Evolutionary conservation across 192 early-diverging fungal species (phyloP), one percentile per base, ranked within the genome.

Genomic region (Geranomyces variabilis): DNA sequence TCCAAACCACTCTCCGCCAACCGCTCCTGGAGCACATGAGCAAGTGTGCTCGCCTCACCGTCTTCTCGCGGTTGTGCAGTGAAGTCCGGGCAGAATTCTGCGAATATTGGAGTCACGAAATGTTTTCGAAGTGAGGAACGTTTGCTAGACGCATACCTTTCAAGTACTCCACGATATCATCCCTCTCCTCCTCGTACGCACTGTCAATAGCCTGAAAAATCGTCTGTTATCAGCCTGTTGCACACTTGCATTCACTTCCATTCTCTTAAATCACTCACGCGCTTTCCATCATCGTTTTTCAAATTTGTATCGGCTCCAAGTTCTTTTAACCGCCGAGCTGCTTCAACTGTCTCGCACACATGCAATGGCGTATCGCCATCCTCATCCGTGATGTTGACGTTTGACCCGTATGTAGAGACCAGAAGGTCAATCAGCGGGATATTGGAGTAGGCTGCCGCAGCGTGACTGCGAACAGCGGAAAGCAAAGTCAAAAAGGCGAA

Each of bases 361-460:
- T 89, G 92, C 44, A 96, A 80, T 7, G 92, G 92, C 28, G 92
- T 93, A 68, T 96, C 94, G 45, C 90, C 88, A 24, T 96, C 94
- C 19, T 77, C 59, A 73, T 96, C 94, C 26, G 77, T 77, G 34
- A 94, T 79, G 72, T 92, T 89, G 31, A 91, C 80, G 55, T 94
- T 75, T 56, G 84, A 90, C 19, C 87, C 83, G 44, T 66, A 67
- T 1, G 85, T 79, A 7, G 73, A 75, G 8, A 93, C 69, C 29
- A 96, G 75, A 45, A 89, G 90, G 53, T 84, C 61, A n/a, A 94
- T 75, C 21, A 94, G 67, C 10, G 88, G 81, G 10, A 79, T 47
- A 67, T 90, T 90, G 53, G 78, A 86, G 75, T 92, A 94, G 24
- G 93, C 92, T 2, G 85, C 79, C 12, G 94, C 93, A 6, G 93